Base-by-base conservation (phyloP, 495 filamentous ascomycete species). In the Clavariopsis aquatica region DNA sequence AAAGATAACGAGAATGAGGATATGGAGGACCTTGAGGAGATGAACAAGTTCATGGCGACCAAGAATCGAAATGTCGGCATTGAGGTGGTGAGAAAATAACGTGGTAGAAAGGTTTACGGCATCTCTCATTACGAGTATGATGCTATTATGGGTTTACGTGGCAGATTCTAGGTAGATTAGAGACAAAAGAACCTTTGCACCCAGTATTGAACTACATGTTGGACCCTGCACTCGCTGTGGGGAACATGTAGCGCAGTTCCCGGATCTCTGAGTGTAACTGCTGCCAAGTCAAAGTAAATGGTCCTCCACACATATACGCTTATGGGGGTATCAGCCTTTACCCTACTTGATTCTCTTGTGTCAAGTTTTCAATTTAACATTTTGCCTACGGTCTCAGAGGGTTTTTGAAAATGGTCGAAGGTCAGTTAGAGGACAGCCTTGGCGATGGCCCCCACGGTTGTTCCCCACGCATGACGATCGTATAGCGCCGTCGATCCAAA, bases 31-130 rank as follows among this genome's bases (percentile, higher is more conserved):
- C 22, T 69, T 52, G 57, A 73, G 57, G 71, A 72, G 23, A 68
- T 72, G 59, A 60, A 69, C 60, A 68, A 64, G 59, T 63, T 66
- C 53, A 71, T 69, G 65, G 66, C 71, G 57, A 68, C 53, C 45
- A 68, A 71, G 60, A 53, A 70, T 51, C 66, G 70, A 60, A 55
- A 70, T 57, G 60, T 57, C 29, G 72, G 71, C n/a, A 66, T 74
- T 38, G 74, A 64, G 38, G 56, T 75, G 7, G 64, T 75, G 43
- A 72, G 68, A 49, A 75, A 75, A 53, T 51, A 52, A 36, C n/a
- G n/a, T n/a, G n/a, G n/a, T n/a, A n/a, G n/a, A n/a, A n/a, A n/a
- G n/a, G n/a, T n/a, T n/a, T n/a, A n/a, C n/a, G n/a, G n/a, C n/a
- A n/a, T n/a, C n/a, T n/a, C n/a, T n/a, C n/a, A n/a, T n/a, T n/a